A percentile compares a stretch with the other conserved stretches of the same genome.
Conservation (phyloP, 1,139 yeast species). For the Hanseniaspora uvarum region DNA sequence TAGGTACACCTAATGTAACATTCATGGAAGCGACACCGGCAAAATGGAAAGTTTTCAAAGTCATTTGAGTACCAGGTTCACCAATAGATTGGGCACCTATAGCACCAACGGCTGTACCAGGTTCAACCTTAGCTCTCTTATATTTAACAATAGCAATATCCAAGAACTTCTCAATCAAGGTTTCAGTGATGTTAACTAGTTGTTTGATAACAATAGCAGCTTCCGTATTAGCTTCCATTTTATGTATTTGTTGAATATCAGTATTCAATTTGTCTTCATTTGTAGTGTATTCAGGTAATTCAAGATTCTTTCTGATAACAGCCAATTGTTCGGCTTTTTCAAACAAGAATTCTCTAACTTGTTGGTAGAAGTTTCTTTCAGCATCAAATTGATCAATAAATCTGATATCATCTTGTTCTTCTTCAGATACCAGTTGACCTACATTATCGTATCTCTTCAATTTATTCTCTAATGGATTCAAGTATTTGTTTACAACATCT, state of each 20-base stretch:
- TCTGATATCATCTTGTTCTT: constrained; percentile 41
- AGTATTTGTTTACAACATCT: constrained; percentile 44
- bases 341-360: constrained; percentile 53
- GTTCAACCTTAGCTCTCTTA: constrained; percentile 86
- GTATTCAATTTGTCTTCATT: neutral
- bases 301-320: constrained; percentile 42
- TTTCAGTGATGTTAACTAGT: constrained; percentile 56
- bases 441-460: constrained; percentile 62
- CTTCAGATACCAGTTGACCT: constrained; percentile 45
- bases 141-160: constrained; percentile 72
- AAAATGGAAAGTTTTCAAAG: constrained; percentile 95
- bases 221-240: constrained; percentile 38
- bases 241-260: constrained; percentile 30
- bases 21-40: constrained; percentile 99
- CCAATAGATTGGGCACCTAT: constrained; percentile 99
- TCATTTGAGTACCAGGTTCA: constrained; percentile 99
- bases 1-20: constrained; percentile 97
- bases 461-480: constrained; percentile 51
- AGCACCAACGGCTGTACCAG: constrained; percentile 99
- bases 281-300: constrained; percentile 33
- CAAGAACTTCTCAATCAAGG: constrained; percentile 57
- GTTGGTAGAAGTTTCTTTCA: constrained; percentile 68
- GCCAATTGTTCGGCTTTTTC: constrained; percentile 52
- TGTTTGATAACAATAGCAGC: constrained; percentile 54
- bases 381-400: constrained; percentile 76